Evolutionary conservation across 371 early-diverging fungal species (phyloP), one percentile per base, ranked within the genome.

Genomic region (Sporodiniella umbellata): DNA sequence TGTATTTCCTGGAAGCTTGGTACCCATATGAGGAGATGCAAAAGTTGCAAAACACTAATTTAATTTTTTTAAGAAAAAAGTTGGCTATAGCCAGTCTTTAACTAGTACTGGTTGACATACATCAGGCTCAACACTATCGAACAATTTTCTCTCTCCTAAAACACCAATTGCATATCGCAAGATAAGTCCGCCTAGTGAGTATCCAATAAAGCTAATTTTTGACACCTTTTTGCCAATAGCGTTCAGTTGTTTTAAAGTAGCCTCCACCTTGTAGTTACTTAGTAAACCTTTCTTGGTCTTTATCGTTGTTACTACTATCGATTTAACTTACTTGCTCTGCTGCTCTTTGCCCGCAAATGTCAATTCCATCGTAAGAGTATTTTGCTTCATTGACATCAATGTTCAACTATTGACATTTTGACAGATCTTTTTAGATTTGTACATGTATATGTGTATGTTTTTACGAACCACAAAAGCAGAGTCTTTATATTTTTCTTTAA

Each of bases 1-100:
- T 4, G 64, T 53, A 14, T 39, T 42, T 1, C 62, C 24, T 1
- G 78, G 79, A 15, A 61, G 46, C 2, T 70, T 60, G 12, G 79
- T 81, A 0, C 93, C 92, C 30, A 90, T 62, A 63, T 93, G 90
- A 4, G 93, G 93, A 10, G 89, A 81, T 0, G 92, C 92, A 66
- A 90, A 81, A 1, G 92, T 86, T 8, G 79, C 66, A 56, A 81
- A 87, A 7, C 70, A 56, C 82, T 80, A 44, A n/a, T n/a, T n/a
- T n/a, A n/a, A n/a, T n/a, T n/a, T n/a, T n/a, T n/a, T n/a, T n/a
- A n/a, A n/a, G n/a, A n/a, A n/a, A n/a, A n/a, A n/a, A n/a, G n/a
- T n/a, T n/a, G n/a, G n/a, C n/a, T n/a, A n/a, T n/a, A n/a, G n/a
- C n/a, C n/a, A n/a, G n/a, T n/a, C n/a, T n/a, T n/a, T n/a, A n/a